These are phyloP conservation scores for Papilionanthe hybrid DNA, from an alignment of 116 monocot genomes.

Conservation along the genomic window DNA sequence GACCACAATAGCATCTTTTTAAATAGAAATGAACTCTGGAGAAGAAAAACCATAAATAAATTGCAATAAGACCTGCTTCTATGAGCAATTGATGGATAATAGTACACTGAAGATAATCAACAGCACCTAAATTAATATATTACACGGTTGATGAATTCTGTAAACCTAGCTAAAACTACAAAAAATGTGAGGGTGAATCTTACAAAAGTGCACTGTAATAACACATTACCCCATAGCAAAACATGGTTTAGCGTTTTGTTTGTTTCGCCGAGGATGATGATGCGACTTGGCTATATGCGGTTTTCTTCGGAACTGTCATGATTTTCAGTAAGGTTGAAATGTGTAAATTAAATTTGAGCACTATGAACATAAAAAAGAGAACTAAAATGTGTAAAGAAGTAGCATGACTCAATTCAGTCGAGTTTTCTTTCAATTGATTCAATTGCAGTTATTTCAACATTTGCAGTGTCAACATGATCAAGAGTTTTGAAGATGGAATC, in stretches of 20 bases:
- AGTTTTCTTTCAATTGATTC: too few relatives aligned
- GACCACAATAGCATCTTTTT: too few relatives aligned
- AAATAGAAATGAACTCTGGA: too few relatives aligned
- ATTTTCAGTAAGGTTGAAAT: neutral
- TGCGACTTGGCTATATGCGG: conserved; percentile 11
- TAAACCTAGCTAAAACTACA: neutral
- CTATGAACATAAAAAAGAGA: neutral
- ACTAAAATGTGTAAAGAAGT: neutral
- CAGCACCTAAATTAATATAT: neutral
- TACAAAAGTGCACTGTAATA: neutral
- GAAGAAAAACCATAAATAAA: too few relatives aligned
- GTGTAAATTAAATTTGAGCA: neutral
- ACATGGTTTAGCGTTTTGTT: conserved; percentile 7
- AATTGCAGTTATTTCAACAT: too few relatives aligned
- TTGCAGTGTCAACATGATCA: too few relatives aligned
- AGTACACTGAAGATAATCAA: neutral
- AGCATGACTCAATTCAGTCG: neutral
- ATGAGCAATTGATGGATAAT: neutral
- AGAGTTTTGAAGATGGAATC: too few relatives aligned
- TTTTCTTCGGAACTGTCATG: conserved; percentile 20
- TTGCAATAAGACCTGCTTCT: too few relatives aligned
- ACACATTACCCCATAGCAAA: neutral
- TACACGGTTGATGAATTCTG: neutral
- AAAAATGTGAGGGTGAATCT: neutral
- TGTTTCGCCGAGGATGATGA: conserved; percentile 13